Conservation (phyloP, 345 rosid species). For the Acer saccharum region DNA sequence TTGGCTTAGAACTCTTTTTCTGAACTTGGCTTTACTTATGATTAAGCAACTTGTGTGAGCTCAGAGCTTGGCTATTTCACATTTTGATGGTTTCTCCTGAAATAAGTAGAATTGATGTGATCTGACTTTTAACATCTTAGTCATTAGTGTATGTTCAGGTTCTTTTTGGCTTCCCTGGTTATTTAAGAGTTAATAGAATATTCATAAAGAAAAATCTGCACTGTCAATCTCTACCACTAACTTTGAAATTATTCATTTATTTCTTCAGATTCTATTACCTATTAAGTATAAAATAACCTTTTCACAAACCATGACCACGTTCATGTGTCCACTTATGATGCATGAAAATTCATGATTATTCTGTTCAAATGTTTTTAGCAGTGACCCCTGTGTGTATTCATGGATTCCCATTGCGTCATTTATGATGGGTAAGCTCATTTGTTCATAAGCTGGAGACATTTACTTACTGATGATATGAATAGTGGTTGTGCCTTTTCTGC, state of each 20-base stretch:
- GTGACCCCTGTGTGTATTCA: background rate
- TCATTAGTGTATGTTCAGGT: background rate
- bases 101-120: background rate
- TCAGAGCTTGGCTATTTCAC: background rate
- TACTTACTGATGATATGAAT: background rate
- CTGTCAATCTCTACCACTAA: background rate
- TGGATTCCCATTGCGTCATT: slow-evolving; percentile 2
- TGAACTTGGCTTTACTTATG: background rate
- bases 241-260: too few species aligned
- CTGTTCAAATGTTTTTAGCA: background rate
- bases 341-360: background rate
- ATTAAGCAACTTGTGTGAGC: too few species aligned
- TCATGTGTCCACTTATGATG: background rate
- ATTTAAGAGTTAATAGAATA: background rate
- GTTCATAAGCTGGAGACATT: background rate
- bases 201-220: background rate
- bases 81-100: background rate
- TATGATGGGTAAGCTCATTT: background rate
- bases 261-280: too few species aligned
- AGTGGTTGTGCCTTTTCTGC: background rate
- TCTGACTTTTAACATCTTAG: background rate
- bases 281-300: background rate
- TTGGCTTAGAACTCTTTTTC: background rate
- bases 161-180: background rate
- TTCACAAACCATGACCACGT: background rate